phyloP scores from a whole-genome alignment of 805 yeast species.

The Cyberlindnera bimundalis region DNA sequence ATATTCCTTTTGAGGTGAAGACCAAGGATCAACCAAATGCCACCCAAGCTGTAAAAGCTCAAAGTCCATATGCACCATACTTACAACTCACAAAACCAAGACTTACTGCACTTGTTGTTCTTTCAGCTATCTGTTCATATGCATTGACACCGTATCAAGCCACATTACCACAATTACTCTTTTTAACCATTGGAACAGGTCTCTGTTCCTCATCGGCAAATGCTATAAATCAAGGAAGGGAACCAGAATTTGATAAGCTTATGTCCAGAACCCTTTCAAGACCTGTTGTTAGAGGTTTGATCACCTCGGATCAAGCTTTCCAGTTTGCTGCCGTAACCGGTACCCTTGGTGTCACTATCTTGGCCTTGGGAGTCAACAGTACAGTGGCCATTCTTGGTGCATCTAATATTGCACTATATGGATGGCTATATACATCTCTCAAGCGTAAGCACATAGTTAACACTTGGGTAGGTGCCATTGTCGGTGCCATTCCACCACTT shows the following conservation, averaged over 20 bases:
- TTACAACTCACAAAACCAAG: constrained; percentile 87
- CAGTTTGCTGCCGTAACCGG: constrained; percentile 78
- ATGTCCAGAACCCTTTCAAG: constrained; percentile 88
- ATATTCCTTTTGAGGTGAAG: constrained; percentile 58
- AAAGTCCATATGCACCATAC: constrained; percentile 50
- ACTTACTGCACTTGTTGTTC: constrained; percentile 79
- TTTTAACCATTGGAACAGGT: constrained; percentile 80
- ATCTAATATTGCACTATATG: constrained; percentile 74
- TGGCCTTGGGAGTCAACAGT: constrained; percentile 81
- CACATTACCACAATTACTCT: constrained; percentile 63
- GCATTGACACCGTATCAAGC: constrained; percentile 87
- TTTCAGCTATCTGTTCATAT: constrained; percentile 90
- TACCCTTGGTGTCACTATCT: constrained; percentile 58
- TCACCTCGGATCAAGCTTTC: constrained; percentile 75
- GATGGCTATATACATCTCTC: constrained; percentile 88
- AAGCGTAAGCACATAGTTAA: constrained; percentile 81
- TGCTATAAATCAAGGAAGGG: constrained; percentile 96
- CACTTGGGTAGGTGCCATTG: constrained; percentile 99
- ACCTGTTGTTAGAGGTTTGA: constrained; percentile 83
- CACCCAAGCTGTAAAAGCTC: constrained; percentile 10
- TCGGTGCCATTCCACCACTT: constrained; percentile 96
- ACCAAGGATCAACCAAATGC: constrained; percentile 33
- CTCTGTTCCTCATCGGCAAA: constrained; percentile 92
- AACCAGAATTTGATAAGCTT: constrained; percentile 79
- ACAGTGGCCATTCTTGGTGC: constrained; percentile 81